Evolutionary conservation across 2,329 filamentous ascomycete genomes (phyloP).

Genomic region (Phialophora tarda): DNA sequence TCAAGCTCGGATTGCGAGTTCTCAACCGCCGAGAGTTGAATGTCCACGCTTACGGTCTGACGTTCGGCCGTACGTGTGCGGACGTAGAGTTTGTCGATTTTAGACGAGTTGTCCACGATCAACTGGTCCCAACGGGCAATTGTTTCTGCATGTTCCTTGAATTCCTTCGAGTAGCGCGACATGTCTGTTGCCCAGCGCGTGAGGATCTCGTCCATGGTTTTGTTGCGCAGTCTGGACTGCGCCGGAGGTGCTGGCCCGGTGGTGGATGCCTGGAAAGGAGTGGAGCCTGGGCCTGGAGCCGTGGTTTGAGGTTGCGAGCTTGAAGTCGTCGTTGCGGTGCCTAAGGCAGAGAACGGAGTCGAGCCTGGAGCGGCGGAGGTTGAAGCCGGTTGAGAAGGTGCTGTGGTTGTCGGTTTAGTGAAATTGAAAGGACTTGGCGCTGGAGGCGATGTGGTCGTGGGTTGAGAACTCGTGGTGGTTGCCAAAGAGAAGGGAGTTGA

Average conservation of each 20-base stretch:
- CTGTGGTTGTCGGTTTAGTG: conserved; percentile 27
- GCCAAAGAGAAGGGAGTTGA: conserved; percentile 39
- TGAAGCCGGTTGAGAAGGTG: conserved; percentile 29
- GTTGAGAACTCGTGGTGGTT: conserved; percentile 42
- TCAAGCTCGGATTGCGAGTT: conserved; percentile 90
- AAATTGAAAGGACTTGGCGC: conserved; percentile 12
- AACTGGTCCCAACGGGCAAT: conserved; percentile 91
- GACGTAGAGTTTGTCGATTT: conserved; percentile 90
- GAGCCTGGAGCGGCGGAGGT: conserved; percentile 17
- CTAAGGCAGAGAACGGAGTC: conserved; percentile 27
- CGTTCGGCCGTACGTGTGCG: conserved; percentile 93
- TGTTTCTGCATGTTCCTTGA: conserved; percentile 85
- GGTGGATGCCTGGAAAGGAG: conserved; percentile 70
- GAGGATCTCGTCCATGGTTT: conserved; percentile 99
- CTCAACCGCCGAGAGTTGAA: conserved; percentile 86
- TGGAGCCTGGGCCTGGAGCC: conserved; percentile 18
- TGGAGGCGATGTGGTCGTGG: conserved; percentile 43
- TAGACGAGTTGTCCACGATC: conserved; percentile 90
- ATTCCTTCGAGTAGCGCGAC: conserved; percentile 95
- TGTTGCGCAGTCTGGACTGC: conserved; percentile 91
- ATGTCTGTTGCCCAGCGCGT: conserved; percentile 95
- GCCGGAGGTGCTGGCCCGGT: conserved; percentile 77
- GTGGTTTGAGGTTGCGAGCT: conserved; percentile 26
- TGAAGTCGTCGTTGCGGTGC: conserved; percentile 18
- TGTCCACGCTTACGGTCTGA: conserved; percentile 90